Evolutionary conservation across 2,329 filamentous ascomycete genomes (phyloP), one percentile per base, ranked within the genome.

Genomic region (Penicillium sp.): DNA sequence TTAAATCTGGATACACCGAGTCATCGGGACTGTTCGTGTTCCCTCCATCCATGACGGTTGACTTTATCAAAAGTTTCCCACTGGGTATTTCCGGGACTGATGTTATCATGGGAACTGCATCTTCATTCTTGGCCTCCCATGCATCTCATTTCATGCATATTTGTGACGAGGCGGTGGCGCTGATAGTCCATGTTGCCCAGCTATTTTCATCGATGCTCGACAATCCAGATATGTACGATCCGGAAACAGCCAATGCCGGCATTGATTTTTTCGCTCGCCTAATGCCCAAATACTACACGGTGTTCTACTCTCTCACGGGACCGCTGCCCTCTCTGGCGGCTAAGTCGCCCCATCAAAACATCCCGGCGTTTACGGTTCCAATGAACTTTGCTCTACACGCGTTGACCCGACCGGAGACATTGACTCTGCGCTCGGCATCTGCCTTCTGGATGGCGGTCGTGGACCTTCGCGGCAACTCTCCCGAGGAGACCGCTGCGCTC

Each of bases 1-100:
- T 82, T 40, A 80, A 77, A 64, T 79, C 80, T 12, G 80, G 80
- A 3, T 82, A 78, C 61, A 81, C 80, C 4, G 80, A 82, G 61
- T 71, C 68, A 24, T 76, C 74, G 0, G 79, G 79, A 0, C 77
- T 77, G 12, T 82, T 78, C 60, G 79, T 81, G 22, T 79, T 82
- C 58, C 73, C 78, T 22, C 75, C 79, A 2, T 66, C 71, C n/a
- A 66, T 79, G 47, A 80, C 75, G 3, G 76, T 78, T 24, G 72
- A 76, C 24, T 79, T 82, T 50, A 75, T 82, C 45, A 78, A 73
- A 57, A 74, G 74, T 51, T 72, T 80, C 54, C 76, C 78, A 19
- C 64, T 78, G 22, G 73, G 77, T 5, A 77, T 74, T 56, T 70
- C 77, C 7, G 77, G 77, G 10, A 78, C 78, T 10, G 78, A 80